Base-by-base conservation (phyloP, 257 asterid species). In the Voacanga thouarsii region DNA sequence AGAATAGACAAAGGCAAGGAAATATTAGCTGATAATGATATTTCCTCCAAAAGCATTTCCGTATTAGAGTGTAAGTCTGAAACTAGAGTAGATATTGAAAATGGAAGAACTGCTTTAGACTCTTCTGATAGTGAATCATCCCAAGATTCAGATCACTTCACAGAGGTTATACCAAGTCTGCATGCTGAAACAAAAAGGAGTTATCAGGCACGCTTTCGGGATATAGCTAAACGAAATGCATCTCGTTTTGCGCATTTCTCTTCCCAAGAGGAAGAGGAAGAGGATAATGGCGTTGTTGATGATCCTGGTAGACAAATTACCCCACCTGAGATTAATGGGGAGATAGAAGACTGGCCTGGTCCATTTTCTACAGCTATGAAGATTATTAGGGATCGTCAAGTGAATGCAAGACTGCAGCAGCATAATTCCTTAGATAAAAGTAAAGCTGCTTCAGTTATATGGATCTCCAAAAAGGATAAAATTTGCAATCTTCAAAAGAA, bases 301-400 rank as follows among this genome's bases (percentile, higher is more conserved):
- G 88, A 47, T 80, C 80, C 89, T 80, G 86, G 72, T 43, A 57
- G 71, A 76, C 90, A 86, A 28, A 57, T 24, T 72, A 83, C 92
- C 64, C 75, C 51, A 66, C 82, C 84, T 49, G 91, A 71, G 68
- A 66, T 43, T 21, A 78, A 71, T 51, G 67, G 59, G 65, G 87
- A 71, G 74, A 71, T 14, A 61, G 96, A 91, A 83, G 97, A 95
- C 85, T 95, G 98, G 98, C 99, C 99, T 6, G 99, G 99, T 76
- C 96, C 96, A 21, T 95, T 92, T 86, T 91, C 97, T 55, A 95
- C 99, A 74, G 96, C 97, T 55, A 87, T 88, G 97, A 95, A 88
- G 82, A 90, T 92, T 71, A 89, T 90, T 55, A 85, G 56, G 85
- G 99, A 92, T 81, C 92, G 96, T 67, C 87, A 72, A 78, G 39